phyloP scores from a whole-genome alignment of 805 yeast genomes.

The Ogataea philodendri region DNA sequence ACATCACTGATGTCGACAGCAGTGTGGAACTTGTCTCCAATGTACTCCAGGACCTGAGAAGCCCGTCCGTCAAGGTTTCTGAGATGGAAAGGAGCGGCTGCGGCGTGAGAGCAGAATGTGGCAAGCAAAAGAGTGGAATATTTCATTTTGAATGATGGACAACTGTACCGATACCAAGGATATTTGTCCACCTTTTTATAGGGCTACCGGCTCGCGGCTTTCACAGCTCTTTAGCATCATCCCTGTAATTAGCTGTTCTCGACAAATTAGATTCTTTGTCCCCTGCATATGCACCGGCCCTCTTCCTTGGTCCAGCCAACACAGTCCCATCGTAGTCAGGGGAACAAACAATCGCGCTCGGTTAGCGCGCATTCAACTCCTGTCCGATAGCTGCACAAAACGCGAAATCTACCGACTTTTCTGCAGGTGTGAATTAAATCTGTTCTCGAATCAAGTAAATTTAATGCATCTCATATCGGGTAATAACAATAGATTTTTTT shows the following conservation, averaged over 20 bases:
- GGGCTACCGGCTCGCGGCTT: no score
- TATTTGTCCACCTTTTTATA: no score
- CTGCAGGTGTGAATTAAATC: no score
- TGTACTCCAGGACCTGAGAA: background rate
- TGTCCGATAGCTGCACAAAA: background rate
- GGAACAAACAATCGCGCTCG: no score
- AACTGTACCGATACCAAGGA: no score
- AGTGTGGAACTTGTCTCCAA: constrained; percentile 1
- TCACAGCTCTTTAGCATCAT: background rate
- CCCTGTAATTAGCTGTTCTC: no score
- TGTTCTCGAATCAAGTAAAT: no score
- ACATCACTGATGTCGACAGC: background rate
- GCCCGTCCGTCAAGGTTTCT: background rate
- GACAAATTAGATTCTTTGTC: background rate
- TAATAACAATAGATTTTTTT: constrained; percentile 3
- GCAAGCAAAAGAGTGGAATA: constrained; percentile 9
- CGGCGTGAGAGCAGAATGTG: constrained; percentile 3
- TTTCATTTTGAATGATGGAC: constrained; percentile 11
- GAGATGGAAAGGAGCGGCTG: constrained; percentile 13
- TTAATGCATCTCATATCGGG: constrained; percentile 6
- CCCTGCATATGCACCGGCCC: constrained; percentile 2
- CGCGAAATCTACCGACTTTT: background rate
- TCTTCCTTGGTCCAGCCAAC: background rate
- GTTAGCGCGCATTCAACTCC: no score
- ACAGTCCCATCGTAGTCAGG: background rate